phyloP scores from a whole-genome alignment of 225 moss, liverwort and hornwort species.

The Straminergon stramineum region DNA sequence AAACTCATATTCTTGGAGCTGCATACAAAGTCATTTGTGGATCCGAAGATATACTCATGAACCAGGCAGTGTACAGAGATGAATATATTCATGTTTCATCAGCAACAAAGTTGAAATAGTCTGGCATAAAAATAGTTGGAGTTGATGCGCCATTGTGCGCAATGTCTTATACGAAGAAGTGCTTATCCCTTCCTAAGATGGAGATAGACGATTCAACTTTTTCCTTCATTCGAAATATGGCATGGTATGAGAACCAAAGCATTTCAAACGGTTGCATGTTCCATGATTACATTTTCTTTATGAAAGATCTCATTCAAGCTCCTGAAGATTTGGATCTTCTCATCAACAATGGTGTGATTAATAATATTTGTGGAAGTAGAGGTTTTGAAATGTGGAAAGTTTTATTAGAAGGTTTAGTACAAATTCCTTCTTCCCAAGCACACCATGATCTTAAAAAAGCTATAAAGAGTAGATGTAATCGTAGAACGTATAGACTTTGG shows the following conservation, averaged over 20 bases:
- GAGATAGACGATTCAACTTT: no score
- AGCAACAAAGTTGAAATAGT: not conserved
- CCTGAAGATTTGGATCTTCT: not conserved
- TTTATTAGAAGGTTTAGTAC: rapidly evolving
- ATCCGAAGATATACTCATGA: not conserved
- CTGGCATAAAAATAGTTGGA: not conserved
- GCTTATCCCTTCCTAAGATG: not conserved
- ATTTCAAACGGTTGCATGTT: not conserved
- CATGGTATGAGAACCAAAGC: not conserved
- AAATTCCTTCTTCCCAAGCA: rapidly evolving
- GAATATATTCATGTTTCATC: not conserved
- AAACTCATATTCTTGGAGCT: not conserved
- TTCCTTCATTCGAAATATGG: not conserved
- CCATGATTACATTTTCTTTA: not conserved
- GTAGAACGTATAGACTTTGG: not conserved
- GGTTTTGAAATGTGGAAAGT: not conserved
- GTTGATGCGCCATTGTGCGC: not conserved
- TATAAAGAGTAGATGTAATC: not conserved
- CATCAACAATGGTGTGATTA: rapidly evolving
- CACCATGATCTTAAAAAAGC: not conserved
- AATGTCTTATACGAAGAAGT: not conserved
- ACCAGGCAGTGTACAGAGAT: rapidly evolving
- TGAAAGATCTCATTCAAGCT: not conserved
- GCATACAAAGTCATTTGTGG: not conserved
- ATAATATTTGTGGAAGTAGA: not conserved